A percentile compares a stretch with the other conserved stretches of the same genome.
These are phyloP conservation scores for Sclerotinia trifoliorum DNA, from an alignment of 2,329 filamentous ascomycete species.

Conservation along the genomic window DNA sequence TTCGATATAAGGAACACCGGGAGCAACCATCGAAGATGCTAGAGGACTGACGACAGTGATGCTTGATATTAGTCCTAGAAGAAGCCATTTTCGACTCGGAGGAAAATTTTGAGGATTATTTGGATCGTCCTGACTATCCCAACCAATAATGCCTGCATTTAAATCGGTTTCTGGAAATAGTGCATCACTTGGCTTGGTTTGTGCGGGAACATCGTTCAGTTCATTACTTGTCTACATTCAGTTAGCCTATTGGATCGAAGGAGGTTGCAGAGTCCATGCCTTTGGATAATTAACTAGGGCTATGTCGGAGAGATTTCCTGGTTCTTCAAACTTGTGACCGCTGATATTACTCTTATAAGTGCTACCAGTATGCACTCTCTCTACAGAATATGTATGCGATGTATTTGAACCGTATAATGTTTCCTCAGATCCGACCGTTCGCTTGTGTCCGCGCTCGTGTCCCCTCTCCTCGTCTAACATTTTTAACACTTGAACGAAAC, in stretches of 20 bases:
- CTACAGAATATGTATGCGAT: slow-evolving; percentile 10
- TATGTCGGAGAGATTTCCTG: slow-evolving; percentile 4
- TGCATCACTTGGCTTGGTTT: neutral
- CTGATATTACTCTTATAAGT: slow-evolving; percentile 8
- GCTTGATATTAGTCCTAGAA: slow-evolving; percentile 20
- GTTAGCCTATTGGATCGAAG: neutral
- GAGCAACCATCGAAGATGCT: slow-evolving; percentile 46
- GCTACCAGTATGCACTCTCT: slow-evolving; percentile 4
- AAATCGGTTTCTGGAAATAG: slow-evolving; percentile 43
- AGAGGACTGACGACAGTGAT: slow-evolving; percentile 32
- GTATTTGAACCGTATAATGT: slow-evolving; percentile 7
- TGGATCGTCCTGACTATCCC: slow-evolving; percentile 27
- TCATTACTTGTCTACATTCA: neutral
- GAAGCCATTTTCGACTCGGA: slow-evolving; percentile 18
- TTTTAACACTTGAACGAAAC: neutral
- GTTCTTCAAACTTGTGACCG: slow-evolving; percentile 1
- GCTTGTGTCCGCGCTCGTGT: neutral
- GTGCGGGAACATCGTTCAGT: neutral
- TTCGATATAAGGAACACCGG: slow-evolving; percentile 38
- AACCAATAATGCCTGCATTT: slow-evolving; percentile 40
- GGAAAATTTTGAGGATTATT: slow-evolving; percentile 27
- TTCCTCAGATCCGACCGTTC: slow-evolving; percentile 3
- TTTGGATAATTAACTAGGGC: slow-evolving; percentile 12
- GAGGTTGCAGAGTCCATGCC: neutral
- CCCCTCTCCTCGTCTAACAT: neutral